phyloP scores from a whole-genome alignment of 2,329 filamentous ascomycete genomes.

The Fonsecaea nubica region DNA sequence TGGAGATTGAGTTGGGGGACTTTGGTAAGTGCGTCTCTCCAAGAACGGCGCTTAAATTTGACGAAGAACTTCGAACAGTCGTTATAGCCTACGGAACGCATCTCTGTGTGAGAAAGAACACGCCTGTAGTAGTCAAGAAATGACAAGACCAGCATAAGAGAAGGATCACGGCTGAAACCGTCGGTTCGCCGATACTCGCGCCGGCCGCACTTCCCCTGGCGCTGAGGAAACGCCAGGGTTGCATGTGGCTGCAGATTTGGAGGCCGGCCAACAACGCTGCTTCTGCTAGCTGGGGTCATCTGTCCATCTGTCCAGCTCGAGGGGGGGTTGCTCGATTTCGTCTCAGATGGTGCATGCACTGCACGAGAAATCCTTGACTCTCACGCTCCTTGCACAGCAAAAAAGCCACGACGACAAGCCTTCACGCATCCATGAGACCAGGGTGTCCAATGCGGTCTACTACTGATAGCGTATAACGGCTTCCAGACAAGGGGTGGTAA shows the following conservation, averaged over 20 bases:
- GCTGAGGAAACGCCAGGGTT: neutral
- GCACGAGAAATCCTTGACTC: neutral
- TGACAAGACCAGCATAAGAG: neutral
- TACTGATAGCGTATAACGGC: neutral
- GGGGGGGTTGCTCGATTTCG: neutral
- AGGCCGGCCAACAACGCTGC: neutral
- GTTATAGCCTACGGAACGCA: too few relatives aligned
- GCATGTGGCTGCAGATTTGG: neutral
- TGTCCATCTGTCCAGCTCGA: neutral
- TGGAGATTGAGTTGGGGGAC: neutral
- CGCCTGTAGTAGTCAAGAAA: too few relatives aligned
- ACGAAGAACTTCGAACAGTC: neutral
- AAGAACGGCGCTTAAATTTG: neutral
- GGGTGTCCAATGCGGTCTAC: neutral
- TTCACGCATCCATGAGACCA: neutral
- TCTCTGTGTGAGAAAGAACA: too few relatives aligned
- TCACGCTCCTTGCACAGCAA: neutral
- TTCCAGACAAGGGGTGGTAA: neutral
- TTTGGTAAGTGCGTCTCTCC: neutral
- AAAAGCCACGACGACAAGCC: neutral
- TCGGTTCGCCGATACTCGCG: neutral
- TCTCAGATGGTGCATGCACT: neutral
- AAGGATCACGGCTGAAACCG: neutral
- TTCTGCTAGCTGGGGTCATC: neutral
- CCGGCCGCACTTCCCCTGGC: neutral